Base-by-base conservation (phyloP, 78 protist species). In the Blattamonas nauphoetae region DNA sequence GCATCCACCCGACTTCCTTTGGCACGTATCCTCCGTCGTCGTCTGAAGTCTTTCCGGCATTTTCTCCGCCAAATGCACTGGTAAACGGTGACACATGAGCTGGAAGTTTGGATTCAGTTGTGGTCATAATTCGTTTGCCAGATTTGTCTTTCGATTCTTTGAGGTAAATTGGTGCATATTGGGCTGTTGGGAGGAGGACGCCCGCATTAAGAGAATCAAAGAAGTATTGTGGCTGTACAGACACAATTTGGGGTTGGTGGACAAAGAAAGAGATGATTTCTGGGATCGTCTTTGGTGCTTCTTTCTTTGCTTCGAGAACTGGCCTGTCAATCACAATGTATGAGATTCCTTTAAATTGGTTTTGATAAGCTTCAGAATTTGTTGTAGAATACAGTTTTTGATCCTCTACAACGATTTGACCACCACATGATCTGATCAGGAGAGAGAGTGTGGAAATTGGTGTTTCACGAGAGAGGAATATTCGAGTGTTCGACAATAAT, bases 191-290 rank as follows among this genome's bases (percentile, higher is more conserved):
- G 44, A 88, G 86, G 41, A 21, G 5, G 36, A 42, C 3, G 3
- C 2, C 33, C 42, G 2, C 2, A 4, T 88, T 88, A 6, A 88
- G 4, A 38, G 85, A 88, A 33, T 88, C 90, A 82, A 88, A 41
- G 38, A 88, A 0, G 82, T 85, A 88, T 71, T 88, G 90, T 5
- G 90, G 90, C 43, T 36, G 87, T 36, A 87, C 3, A 42, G 42
- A 87, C 43, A 42, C 85, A 42, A n/a, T n/a, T n/a, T n/a, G n/a
- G n/a, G n/a, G n/a, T n/a, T n/a, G n/a, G n/a, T n/a, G n/a, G n/a
- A n/a, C n/a, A n/a, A n/a, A n/a, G n/a, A n/a, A n/a, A n/a, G n/a
- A n/a, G n/a, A n/a, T n/a, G n/a, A n/a, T n/a, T n/a, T n/a, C n/a
- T n/a, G n/a, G n/a, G n/a, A n/a, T n/a, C n/a, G n/a, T n/a, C n/a